Percentiles rank a stretch among this genome's conserved stretches.
Evolutionary conservation across 352 stramenopile genomes (phyloP).

Genomic region (Globisporangium spinosum): DNA sequence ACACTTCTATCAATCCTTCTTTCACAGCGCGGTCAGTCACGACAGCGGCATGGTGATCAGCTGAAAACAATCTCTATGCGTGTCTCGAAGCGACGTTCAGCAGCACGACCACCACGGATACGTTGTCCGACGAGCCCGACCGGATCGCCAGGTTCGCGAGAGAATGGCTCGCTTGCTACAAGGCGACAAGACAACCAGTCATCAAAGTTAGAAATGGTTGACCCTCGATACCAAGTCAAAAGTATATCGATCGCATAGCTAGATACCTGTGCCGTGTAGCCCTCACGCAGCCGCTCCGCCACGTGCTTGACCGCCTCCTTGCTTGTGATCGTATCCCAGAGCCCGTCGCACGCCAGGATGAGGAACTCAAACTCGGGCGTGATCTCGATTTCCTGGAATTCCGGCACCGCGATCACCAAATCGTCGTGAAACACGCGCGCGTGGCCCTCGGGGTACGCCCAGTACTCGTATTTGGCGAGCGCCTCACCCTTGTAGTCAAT

Average conservation of each 20-base stretch:
- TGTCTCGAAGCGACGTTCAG: constrained; percentile 43
- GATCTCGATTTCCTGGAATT: constrained; percentile 89
- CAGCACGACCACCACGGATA: constrained; percentile 84
- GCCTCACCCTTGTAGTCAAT: constrained; percentile 88
- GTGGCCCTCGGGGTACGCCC: constrained; percentile 81
- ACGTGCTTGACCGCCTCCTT: constrained; percentile 89
- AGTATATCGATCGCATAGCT: not conserved
- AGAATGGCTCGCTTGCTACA: constrained; percentile 74
- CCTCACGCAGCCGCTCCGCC: constrained; percentile 58
- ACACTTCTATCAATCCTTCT: constrained; percentile 1
- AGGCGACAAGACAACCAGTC: not conserved
- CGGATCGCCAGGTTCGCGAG: constrained; percentile 84
- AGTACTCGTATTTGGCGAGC: constrained; percentile 76
- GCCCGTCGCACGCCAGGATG: constrained; percentile 89
- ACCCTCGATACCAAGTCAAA: not conserved
- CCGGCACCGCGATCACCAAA: constrained; percentile 81
- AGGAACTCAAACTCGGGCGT: constrained; percentile 90
- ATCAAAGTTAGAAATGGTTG: not conserved
- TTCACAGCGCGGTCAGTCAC: not conserved
- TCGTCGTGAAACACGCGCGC: constrained; percentile 77
- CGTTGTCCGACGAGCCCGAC: constrained; percentile 85
- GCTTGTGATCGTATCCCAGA: constrained; percentile 92
- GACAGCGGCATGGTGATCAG: not conserved
- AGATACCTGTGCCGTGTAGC: constrained; percentile 58
- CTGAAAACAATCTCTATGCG: constrained; percentile 11